phyloP scores from a whole-genome alignment of 108 stramenopile genomes.

The Pseudonitzschia delicatissima region DNA sequence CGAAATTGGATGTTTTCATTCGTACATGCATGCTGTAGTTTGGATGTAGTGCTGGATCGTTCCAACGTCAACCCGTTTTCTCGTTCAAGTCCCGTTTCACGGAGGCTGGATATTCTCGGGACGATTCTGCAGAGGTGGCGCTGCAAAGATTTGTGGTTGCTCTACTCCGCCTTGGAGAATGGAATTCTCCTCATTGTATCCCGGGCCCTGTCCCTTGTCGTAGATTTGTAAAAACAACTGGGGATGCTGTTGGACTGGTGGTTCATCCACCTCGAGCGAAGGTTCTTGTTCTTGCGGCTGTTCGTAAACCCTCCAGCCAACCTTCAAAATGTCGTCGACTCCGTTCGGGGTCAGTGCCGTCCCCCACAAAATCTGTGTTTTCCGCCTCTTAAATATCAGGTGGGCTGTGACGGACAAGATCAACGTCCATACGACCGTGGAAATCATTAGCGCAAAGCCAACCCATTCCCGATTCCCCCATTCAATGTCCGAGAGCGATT shows the following conservation, averaged over 20 bases:
- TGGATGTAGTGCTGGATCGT: too few relatives aligned
- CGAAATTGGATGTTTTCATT: too few relatives aligned
- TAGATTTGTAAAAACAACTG: constrained; percentile 27
- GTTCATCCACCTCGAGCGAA: neutral
- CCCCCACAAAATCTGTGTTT: constrained; percentile 14
- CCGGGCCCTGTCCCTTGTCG: constrained; percentile 22
- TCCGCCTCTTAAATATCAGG: neutral
- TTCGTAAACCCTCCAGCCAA: constrained; percentile 24
- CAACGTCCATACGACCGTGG: constrained; percentile 1
- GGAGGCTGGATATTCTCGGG: too few relatives aligned
- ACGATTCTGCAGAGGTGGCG: too few relatives aligned
- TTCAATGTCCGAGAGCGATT: neutral
- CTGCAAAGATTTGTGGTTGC: neutral
- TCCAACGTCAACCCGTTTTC: too few relatives aligned
- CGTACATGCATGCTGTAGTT: too few relatives aligned
- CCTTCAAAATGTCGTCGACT: constrained; percentile 20
- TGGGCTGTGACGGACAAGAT: neutral
- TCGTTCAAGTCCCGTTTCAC: too few relatives aligned
- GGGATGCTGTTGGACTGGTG: neutral
- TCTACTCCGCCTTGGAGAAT: constrained; percentile 24
- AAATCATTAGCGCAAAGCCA: constrained; percentile 16
- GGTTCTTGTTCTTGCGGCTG: neutral
- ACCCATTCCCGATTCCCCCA: constrained; percentile 26
- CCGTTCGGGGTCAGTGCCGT: constrained; percentile 20
- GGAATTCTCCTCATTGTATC: constrained; percentile 39